Base-by-base conservation (phyloP, 2,329 filamentous ascomycete species). In the Rugonectria rugulosa region DNA sequence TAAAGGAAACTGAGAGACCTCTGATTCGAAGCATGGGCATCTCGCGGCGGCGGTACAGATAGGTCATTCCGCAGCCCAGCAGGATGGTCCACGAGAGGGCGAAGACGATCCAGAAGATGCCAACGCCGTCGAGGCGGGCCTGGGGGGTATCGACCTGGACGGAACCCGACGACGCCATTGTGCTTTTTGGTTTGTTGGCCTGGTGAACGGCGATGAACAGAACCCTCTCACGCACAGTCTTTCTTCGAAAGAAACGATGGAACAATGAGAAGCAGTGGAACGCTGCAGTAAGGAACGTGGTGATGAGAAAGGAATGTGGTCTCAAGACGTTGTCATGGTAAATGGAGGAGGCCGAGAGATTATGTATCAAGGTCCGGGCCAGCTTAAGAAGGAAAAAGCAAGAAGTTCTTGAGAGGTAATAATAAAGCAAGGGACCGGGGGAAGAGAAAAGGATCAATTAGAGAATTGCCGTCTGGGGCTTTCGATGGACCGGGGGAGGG, bases 41-140 rank as follows among this genome's bases (percentile, higher is more conserved):
- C 47, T 76, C 66, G 49, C 77, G 76, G 27, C 72, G 72, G 24
- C 57, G 48, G 64, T 70, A 75, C 46, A 80, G 73, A 59, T 74
- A 80, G 36, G 56, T 29, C 74, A 79, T 78, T 56, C 74, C 76
- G 26, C 60, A 44, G 24, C 73, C 59, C 11, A 81, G 63, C 11
- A 78, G 50, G 6, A 72, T 48, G 0, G 75, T 79, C 77, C 76
- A 80, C 24, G 69, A 50, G 4, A 67, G 63, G 24, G 70, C 68
- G 45, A 75, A 74, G 54, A 65, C 61, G 55, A 75, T 66, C 66
- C 68, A 80, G 61, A 77, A 79, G 60, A 79, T 68, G 52, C 75
- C 75, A 27, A 77, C 62, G 43, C 61, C 70, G 53, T 77, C 72
- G 26, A 77, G 54, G n/a, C 70, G 65, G 20, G 68, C 59, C 56